Percentiles rank a stretch among this genome's conserved stretches.
Evolutionary conservation across 805 yeast species (phyloP).

Genomic region (Yamadazyma paraphyllophila): DNA sequence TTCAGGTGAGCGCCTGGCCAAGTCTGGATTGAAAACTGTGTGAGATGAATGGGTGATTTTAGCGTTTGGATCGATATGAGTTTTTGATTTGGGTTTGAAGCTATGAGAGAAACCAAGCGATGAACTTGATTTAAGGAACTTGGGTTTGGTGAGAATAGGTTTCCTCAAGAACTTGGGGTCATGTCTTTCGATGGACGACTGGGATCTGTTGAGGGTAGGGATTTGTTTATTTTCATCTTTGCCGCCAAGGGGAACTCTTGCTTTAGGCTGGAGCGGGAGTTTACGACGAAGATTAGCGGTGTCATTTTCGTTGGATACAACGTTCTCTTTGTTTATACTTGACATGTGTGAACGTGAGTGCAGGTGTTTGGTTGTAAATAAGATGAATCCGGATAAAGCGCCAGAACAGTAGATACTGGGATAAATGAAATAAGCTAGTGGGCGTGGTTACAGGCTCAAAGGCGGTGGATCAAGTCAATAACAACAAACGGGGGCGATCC

Average conservation of each 20-base stretch:
- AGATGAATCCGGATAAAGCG: background rate
- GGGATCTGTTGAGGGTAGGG: slow-evolving; percentile 31
- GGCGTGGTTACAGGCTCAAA: too few relatives aligned
- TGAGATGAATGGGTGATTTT: background rate
- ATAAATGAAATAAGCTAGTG: too few relatives aligned
- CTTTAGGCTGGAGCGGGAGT: background rate
- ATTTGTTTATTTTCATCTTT: slow-evolving; percentile 32
- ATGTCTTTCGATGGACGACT: slow-evolving; percentile 18
- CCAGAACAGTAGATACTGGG: too few relatives aligned
- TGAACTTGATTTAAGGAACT: slow-evolving; percentile 34
- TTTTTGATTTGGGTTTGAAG: slow-evolving; percentile 1
- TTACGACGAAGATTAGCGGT: slow-evolving; percentile 3
- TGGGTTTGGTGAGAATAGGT: slow-evolving; percentile 19
- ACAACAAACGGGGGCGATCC: too few relatives aligned
- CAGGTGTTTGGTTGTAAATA: background rate
- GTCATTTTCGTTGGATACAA: slow-evolving; percentile 2
- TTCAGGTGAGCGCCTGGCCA: slow-evolving; percentile 20
- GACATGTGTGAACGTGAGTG: background rate
- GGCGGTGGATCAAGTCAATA: too few relatives aligned
- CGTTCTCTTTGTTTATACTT: slow-evolving; percentile 1
- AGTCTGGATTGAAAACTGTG: slow-evolving; percentile 16
- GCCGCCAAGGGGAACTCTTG: slow-evolving; percentile 40
- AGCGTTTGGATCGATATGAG: slow-evolving; percentile 2
- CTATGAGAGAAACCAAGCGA: slow-evolving; percentile 34
- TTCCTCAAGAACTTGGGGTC: background rate